Percentiles rank a stretch among this genome's conserved stretches.
These are phyloP conservation scores for Tympanopsis confertula DNA, from an alignment of 2,329 filamentous ascomycete species.

Conservation along the genomic window DNA sequence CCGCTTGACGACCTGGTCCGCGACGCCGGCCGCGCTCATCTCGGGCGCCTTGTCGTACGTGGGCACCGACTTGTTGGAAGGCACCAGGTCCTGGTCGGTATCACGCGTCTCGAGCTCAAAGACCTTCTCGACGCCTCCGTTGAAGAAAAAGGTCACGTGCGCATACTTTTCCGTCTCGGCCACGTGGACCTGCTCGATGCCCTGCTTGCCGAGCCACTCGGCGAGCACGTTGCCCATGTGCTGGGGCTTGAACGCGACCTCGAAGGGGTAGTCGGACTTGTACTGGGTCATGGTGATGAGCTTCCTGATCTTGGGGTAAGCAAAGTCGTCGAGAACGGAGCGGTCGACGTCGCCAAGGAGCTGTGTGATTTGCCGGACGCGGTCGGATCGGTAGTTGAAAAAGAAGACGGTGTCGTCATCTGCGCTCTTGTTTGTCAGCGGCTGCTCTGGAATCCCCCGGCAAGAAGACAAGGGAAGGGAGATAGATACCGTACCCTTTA, in stretches of 20 bases:
- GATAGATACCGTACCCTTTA: conserved; percentile 52
- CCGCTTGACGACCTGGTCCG: conserved; percentile 78
- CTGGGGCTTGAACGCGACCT: conserved; percentile 85
- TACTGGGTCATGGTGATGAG: conserved; percentile 98
- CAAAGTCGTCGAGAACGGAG: conserved; percentile 79
- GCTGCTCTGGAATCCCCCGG: not conserved
- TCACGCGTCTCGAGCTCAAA: conserved; percentile 87
- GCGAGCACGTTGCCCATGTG: conserved; percentile 94
- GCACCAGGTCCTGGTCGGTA: conserved; percentile 64
- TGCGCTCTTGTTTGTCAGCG: not conserved
- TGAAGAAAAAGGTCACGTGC: conserved; percentile 99
- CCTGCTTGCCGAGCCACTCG: conserved; percentile 86
- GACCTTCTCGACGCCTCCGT: conserved; percentile 92
- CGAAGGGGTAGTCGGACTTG: conserved; percentile 88
- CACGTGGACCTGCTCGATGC: conserved; percentile 84
- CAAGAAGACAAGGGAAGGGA: not conserved
- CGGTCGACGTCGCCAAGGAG: conserved; percentile 85
- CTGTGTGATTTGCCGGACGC: conserved; percentile 91
- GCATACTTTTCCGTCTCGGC: conserved; percentile 99
- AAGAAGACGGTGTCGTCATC: conserved; percentile 94
- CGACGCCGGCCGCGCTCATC: conserved; percentile 89
- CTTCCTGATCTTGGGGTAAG: conserved; percentile 77
- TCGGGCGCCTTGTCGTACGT: conserved; percentile 92
- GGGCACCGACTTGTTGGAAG: conserved; percentile 78
- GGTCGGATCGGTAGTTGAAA: conserved; percentile 99